These are phyloP conservation scores for Helotiales sp. DNA, from an alignment of 2,329 filamentous ascomycete species.

Conservation along the genomic window DNA sequence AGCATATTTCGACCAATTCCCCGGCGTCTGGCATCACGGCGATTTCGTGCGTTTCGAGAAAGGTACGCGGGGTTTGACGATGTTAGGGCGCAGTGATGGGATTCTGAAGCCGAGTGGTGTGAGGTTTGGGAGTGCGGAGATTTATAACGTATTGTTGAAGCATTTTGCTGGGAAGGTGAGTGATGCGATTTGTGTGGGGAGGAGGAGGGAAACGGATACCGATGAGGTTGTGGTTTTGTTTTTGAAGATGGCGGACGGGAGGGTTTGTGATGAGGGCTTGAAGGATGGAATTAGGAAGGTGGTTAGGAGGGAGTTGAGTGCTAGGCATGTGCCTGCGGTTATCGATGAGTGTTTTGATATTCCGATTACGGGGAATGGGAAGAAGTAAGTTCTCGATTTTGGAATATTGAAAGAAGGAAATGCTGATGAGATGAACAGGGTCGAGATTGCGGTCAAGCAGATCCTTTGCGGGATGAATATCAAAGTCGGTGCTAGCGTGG, in stretches of 20 bases:
- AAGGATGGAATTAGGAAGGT: slow-evolving; percentile 66
- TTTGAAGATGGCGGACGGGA: slow-evolving; percentile 67
- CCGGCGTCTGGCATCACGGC: slow-evolving; percentile 85
- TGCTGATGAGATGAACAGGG: slow-evolving; percentile 52
- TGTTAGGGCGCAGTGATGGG: slow-evolving; percentile 92
- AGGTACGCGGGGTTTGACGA: slow-evolving; percentile 76
- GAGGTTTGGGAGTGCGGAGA: slow-evolving; percentile 90
- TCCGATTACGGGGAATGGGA: slow-evolving; percentile 90
- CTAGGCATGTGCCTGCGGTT: slow-evolving; percentile 85
- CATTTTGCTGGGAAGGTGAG: slow-evolving; percentile 80
- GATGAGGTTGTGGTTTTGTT: slow-evolving; percentile 73
- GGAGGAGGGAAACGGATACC: slow-evolving; percentile 56
- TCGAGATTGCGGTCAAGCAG: slow-evolving; percentile 95
- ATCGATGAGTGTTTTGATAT: slow-evolving; percentile 81
- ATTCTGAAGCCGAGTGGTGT: slow-evolving; percentile 92
- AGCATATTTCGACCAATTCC: slow-evolving; percentile 88
- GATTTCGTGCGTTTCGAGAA: slow-evolving; percentile 82
- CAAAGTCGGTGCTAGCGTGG: slow-evolving; percentile 91
- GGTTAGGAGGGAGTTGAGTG: slow-evolving; percentile 79
- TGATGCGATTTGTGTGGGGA: slow-evolving; percentile 86
- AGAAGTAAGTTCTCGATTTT: slow-evolving; percentile 72
- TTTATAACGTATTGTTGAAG: slow-evolving; percentile 90
- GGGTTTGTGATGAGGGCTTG: slow-evolving; percentile 62
- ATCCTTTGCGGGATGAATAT: slow-evolving; percentile 87
- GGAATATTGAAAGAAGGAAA: background rate